Base-by-base conservation (phyloP, 345 rosid genomes). In the Garcia nutans region DNA sequence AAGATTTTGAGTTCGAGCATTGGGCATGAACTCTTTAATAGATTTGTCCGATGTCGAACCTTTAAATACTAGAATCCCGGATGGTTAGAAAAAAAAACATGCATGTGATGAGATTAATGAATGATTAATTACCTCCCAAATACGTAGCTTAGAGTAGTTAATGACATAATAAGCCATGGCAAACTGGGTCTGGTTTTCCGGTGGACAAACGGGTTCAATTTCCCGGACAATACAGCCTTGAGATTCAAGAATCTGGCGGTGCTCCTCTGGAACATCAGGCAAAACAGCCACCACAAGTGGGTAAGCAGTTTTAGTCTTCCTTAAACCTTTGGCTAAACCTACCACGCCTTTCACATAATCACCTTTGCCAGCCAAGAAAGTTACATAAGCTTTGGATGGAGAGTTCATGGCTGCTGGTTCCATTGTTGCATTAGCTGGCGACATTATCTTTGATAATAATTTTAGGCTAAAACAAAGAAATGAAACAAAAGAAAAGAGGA, bases 61-160 rank as follows among this genome's bases (percentile, higher is more conserved):
- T 28, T 2, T 28, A 28, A 28, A 2, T 28, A 28, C 1, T 28
- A 28, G 31, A 28, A 28, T 2, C 1, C 31, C 2, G 31, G 31
- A 28, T 28, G 31, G 31, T 28, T 28, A 28, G 31, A 28, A 28
- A 28, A 47, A 47, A 47, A 47, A 47, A 9, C 12, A 45, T 8
- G 50, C 13, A 47, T 47, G 50, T 10, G 2, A 47, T 47, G 1
- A 47, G 15, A 12, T 47, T 47, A 8, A 47, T 10, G 71, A n/a
- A n/a, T 66, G 49, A 1, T 3, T 45, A 69, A 19, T 61, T 86
- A 91, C 97, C 73, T 89, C 90, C 98, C 95, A 90, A 44, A 91
- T 90, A 65, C 95, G 93, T 3, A 93, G 90, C 80, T 93, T 91
- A 11, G 97, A 91, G 86, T 93, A 93, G 87, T 93, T 93, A 79